Base-by-base conservation (phyloP, 2,329 filamentous ascomycete genomes). In the Akanthomyces lecanii region DNA sequence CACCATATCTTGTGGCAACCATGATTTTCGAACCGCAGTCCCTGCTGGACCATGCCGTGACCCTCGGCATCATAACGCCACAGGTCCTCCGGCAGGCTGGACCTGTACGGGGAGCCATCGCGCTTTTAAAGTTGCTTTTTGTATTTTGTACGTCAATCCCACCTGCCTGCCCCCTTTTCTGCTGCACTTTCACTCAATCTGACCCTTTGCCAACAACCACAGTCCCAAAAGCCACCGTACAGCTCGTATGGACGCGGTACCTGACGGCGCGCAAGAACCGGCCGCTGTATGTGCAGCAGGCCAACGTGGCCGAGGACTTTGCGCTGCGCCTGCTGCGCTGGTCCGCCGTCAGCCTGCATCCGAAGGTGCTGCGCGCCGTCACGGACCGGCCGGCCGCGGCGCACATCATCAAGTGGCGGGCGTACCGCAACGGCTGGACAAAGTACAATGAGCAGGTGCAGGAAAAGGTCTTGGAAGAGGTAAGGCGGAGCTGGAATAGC, bases 11-110 rank as follows among this genome's bases (percentile, higher is more conserved):
- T 40, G 33, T 36, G 18, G 1, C 36, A 54, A 33, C 28, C 44
- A 62, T 62, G 60, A 62, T 62, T 30, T 55, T 56, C 25, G 38
- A 40, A 42, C 60, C 60, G 52, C 60, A 45, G 10, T 62, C 60
- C 5, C n/a, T 56, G 21, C 21, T 62, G 14, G 60, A 62, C 60
- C 38, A 50, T 44, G 60, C 52, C 42, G 60, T 47, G 16, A 48
- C 42, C 40, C n/a, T 48, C 23, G 42, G 42, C 33, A 28, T 62
- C 42, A 42, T 53, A 11, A 52, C 42, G 18, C 51, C 50, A 14
- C 59, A 62, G 50, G 30, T 62, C 1, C n/a, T 62, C 3, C 21
- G n/a, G 40, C 59, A 47, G 16, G 50, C 50, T 3, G 59, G 59
- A 12, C 59, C 51, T 1, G 4, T 54, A 6, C 50, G 38, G 7